These are phyloP conservation scores for Botrytis aclada DNA, from an alignment of 2,329 filamentous ascomycete species.

Conservation along the genomic window DNA sequence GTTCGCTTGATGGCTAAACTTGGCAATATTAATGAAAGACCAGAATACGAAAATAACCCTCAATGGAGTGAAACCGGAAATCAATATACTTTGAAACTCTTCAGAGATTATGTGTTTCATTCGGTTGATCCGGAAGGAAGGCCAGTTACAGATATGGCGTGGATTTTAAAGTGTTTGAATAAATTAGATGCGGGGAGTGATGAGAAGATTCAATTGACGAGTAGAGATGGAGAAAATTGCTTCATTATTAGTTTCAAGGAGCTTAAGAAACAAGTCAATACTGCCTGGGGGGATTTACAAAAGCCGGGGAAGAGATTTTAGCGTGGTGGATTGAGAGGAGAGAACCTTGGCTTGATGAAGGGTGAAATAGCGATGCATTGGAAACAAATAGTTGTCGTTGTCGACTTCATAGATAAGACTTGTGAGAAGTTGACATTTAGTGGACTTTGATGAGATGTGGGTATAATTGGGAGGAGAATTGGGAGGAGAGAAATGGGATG, in stretches of 20 bases:
- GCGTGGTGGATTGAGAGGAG: neutral
- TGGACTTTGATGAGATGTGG: neutral
- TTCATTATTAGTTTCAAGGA: constrained; percentile 90
- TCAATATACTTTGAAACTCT: constrained; percentile 88
- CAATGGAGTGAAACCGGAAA: constrained; percentile 92
- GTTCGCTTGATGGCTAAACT: constrained; percentile 80
- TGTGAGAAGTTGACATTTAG: neutral
- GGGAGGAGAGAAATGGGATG: neutral
- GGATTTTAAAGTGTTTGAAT: constrained; percentile 83
- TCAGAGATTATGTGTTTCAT: constrained; percentile 96
- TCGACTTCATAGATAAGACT: neutral
- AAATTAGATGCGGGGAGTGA: constrained; percentile 88
- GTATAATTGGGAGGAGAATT: neutral
- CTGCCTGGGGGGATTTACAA: constrained; percentile 55
- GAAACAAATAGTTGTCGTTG: neutral
- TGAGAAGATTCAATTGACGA: constrained; percentile 81
- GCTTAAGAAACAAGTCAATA: constrained; percentile 63
- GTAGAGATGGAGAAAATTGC: constrained; percentile 84
- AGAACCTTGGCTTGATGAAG: neutral
- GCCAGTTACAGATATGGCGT: constrained; percentile 80
- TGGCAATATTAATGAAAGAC: constrained; percentile 83
- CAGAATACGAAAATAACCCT: constrained; percentile 73
- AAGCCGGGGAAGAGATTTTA: constrained; percentile 25
- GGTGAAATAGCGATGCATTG: neutral
- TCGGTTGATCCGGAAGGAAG: constrained; percentile 84